Percentiles rank a stretch among this genome's conserved stretches.
These are phyloP conservation scores for Trichothecium roseum DNA, from an alignment of 2,329 filamentous ascomycete genomes.

Conservation along the genomic window DNA sequence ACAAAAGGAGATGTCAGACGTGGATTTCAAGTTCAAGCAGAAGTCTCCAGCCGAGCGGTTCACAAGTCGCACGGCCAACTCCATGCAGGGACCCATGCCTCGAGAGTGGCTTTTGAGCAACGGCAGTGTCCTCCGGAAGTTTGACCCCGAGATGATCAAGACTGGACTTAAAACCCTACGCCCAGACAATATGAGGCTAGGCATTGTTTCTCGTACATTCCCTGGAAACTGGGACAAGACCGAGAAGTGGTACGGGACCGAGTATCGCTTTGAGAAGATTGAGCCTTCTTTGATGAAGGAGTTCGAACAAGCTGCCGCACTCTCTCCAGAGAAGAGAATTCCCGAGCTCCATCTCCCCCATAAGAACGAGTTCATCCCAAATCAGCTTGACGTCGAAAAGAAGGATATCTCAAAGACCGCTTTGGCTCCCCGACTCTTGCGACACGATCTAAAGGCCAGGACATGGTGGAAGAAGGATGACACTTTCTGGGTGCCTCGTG, in stretches of 20 bases:
- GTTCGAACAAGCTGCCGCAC: conserved; percentile 49
- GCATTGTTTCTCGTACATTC: conserved; percentile 70
- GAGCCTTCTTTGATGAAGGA: conserved; percentile 64
- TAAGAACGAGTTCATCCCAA: conserved; percentile 92
- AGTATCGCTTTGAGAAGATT: conserved; percentile 77
- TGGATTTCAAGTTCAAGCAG: conserved; percentile 91
- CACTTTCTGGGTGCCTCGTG: conserved; percentile 95
- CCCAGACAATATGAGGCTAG: conserved; percentile 83
- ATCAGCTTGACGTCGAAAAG: conserved; percentile 86
- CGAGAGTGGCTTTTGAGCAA: conserved; percentile 83
- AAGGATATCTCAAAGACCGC: conserved; percentile 72
- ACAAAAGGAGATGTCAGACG: conserved; percentile 79
- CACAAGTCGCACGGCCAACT: conserved; percentile 70
- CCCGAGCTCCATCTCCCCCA: conserved; percentile 75
- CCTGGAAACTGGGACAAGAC: conserved; percentile 78
- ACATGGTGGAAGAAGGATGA: conserved; percentile 99
- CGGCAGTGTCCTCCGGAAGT: conserved; percentile 64
- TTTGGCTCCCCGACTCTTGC: conserved; percentile 67
- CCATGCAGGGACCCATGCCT: conserved; percentile 86
- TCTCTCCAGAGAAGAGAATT: conserved; percentile 48
- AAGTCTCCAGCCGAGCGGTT: conserved; percentile 86
- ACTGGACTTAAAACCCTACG: conserved; percentile 63
- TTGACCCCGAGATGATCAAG: conserved; percentile 67
- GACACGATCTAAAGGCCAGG: conserved; percentile 69
- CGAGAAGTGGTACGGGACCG: conserved; percentile 97